Conservation (phyloP, 495 filamentous ascomycete genomes). For the Wilcoxina mikolae region DNA sequence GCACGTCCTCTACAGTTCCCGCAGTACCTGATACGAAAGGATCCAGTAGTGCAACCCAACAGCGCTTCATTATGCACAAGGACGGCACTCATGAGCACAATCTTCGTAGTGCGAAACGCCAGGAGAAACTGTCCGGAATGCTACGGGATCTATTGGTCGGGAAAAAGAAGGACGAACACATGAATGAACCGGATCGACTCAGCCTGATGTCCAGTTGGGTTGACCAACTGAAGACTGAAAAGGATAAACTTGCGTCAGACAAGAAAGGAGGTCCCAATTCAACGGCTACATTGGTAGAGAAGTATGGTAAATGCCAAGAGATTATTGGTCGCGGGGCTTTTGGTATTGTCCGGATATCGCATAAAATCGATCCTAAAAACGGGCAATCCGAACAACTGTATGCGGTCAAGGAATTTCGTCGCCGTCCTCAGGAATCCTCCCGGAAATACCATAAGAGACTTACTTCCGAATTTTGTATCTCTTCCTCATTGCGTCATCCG, state of each 20-base stretch:
- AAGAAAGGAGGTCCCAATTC: constrained; percentile 64
- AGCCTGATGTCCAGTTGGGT: constrained; percentile 94
- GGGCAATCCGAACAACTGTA: constrained; percentile 77
- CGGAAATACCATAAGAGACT: constrained; percentile 97
- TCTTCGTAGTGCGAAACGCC: constrained; percentile 70
- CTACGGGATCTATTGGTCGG: constrained; percentile 65
- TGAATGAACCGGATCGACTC: constrained; percentile 58
- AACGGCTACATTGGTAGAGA: constrained; percentile 75
- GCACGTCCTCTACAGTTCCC: constrained; percentile 12
- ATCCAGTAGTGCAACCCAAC: constrained; percentile 27
- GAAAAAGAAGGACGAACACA: constrained; percentile 53
- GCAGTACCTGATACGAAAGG: constrained; percentile 15
- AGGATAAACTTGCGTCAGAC: constrained; percentile 56
- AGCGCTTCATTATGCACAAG: constrained; percentile 44
- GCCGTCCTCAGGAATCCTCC: constrained; percentile 77
- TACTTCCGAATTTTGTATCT: constrained; percentile 98
- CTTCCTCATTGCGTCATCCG: constrained; percentile 85
- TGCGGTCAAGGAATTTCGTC: constrained; percentile 95
- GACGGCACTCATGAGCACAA: constrained; percentile 72
- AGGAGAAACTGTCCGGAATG: constrained; percentile 91
- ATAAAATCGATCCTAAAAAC: constrained; percentile 75
- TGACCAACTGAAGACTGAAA: constrained; percentile 73
- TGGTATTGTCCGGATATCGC: constrained; percentile 94
- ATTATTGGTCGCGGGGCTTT: constrained; percentile 96
- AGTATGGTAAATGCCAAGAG: constrained; percentile 98